These are phyloP conservation scores for Trichoderma lentiforme DNA, from an alignment of 2,329 filamentous ascomycete species.

Conservation along the genomic window DNA sequence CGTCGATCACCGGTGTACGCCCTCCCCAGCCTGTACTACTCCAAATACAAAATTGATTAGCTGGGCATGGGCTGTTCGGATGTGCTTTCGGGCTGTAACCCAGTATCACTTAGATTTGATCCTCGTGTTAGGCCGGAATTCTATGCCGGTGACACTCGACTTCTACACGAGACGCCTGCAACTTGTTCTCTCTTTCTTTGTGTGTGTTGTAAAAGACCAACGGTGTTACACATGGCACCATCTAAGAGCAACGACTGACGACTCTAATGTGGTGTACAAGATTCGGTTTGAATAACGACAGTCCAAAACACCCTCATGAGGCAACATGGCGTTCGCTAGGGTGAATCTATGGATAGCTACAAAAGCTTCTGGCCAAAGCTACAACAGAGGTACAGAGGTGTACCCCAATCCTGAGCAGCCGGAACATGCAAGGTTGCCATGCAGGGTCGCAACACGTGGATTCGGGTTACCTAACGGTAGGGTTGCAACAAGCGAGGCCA, in stretches of 20 bases:
- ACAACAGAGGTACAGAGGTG: not conserved
- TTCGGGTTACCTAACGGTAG: not conserved
- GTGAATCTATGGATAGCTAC: not conserved
- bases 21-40: not conserved
- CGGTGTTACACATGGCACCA: not conserved
- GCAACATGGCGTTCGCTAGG: not conserved
- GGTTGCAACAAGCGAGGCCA: conserved; percentile 6
- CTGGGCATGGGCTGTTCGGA: not conserved
- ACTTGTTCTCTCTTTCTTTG: not conserved
- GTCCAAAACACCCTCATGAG: not conserved
- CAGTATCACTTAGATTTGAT: conserved; percentile 1
- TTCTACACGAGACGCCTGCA: not conserved
- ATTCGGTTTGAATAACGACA: not conserved
- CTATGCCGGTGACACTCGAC: not conserved
- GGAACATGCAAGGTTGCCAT: not conserved
- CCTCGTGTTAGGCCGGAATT: conserved; percentile 6
- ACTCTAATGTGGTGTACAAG: not conserved
- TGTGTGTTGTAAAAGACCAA: not conserved
- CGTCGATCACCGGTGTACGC: not conserved
- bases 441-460: conserved; percentile 15
- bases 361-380: not conserved
- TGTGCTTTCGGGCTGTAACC: not conserved
- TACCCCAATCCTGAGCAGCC: not conserved
- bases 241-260: not conserved
- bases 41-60: not conserved